Conservation (phyloP, 2,329 filamentous ascomycete species). For the Nemania sp. region DNA sequence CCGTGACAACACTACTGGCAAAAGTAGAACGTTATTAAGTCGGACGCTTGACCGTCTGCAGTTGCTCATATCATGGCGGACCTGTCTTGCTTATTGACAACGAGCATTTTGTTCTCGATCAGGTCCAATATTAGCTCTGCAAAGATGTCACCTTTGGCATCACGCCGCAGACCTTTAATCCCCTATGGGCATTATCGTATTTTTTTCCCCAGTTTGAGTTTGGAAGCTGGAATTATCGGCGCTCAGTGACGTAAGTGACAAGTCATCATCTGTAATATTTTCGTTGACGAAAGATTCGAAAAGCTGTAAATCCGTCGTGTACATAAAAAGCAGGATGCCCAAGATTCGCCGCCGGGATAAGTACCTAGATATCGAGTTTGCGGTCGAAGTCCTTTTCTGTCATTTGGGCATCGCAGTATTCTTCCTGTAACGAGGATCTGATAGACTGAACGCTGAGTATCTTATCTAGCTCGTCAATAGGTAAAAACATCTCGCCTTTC, state of each 20-base stretch:
- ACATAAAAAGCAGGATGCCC: slow-evolving; percentile 5
- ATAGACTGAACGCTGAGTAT: background rate
- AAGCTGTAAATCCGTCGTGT: background rate
- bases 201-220: background rate
- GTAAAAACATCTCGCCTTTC: background rate
- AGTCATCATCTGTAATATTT: background rate
- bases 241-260: background rate
- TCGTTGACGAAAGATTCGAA: background rate
- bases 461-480: background rate
- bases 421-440: background rate
- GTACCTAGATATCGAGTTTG: background rate
- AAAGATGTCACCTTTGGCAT: background rate
- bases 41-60: too few species aligned
- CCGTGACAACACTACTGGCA: too few species aligned
- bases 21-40: too few species aligned
- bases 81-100: background rate
- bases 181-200: background rate
- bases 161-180: background rate
- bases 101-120: slow-evolving; percentile 9
- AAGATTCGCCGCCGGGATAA: slow-evolving; percentile 3
- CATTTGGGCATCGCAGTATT: background rate
- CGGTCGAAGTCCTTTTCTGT: background rate
- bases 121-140: background rate
- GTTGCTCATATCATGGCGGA: too few species aligned
- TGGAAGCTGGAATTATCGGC: background rate